A percentile compares a stretch with the other conserved stretches of the same genome.
Conservation (phyloP, 1,139 yeast genomes). For the Candida sanyaensis region DNA sequence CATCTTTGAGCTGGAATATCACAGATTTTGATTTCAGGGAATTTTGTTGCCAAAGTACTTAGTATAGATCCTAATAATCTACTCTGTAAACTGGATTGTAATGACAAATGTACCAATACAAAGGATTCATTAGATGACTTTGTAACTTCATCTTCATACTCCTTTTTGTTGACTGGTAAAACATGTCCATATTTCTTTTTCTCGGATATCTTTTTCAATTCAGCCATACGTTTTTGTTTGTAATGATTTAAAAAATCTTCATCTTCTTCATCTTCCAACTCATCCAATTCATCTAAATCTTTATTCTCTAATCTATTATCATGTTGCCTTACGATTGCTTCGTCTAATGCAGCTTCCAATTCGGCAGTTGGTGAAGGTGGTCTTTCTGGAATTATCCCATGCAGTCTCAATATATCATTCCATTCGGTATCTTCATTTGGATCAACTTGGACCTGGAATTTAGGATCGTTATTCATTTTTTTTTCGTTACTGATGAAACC, state of each 20-base stretch:
- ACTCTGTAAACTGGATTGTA: constrained; percentile 71
- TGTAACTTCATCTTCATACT: constrained; percentile 83
- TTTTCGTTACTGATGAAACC: background rate
- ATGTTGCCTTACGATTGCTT: constrained; percentile 75
- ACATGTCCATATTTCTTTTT: constrained; percentile 77
- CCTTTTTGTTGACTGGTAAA: constrained; percentile 78
- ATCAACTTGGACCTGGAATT: constrained; percentile 82
- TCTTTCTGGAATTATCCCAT: constrained; percentile 90
- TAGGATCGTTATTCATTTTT: constrained; percentile 13
- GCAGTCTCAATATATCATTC: constrained; percentile 90
- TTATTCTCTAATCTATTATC: constrained; percentile 74
- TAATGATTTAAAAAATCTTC: constrained; percentile 73
- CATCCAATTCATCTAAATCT: constrained; percentile 79
- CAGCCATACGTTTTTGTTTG: constrained; percentile 73
- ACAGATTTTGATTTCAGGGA: constrained; percentile 83
- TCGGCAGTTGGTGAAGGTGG: constrained; percentile 89
- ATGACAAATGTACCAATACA: constrained; percentile 79
- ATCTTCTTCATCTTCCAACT: constrained; percentile 77
- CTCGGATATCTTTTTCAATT: constrained; percentile 61
- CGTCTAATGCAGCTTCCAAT: constrained; percentile 84
- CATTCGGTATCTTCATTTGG: constrained; percentile 98
- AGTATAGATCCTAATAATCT: constrained; percentile 64
- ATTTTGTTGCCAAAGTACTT: constrained; percentile 52
- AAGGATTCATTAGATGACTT: constrained; percentile 61
- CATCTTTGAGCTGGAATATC: constrained; percentile 90